Evolutionary conservation across 495 filamentous ascomycete genomes (phyloP), one percentile per base, ranked within the genome.

Genomic region (Tuber microsphaerosporum): DNA sequence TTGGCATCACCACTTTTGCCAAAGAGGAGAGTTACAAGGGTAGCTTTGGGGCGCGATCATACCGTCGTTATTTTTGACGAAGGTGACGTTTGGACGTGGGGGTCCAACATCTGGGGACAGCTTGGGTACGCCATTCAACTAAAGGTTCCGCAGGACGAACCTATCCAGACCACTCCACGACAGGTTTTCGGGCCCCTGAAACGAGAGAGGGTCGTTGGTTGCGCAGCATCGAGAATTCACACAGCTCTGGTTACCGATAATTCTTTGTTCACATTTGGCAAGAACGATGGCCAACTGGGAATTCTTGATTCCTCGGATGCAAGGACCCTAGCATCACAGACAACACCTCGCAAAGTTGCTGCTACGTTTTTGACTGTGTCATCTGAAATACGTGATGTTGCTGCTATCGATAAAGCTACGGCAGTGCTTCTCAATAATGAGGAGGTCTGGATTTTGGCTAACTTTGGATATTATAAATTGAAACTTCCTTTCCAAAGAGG

Each of bases 221-320:
- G 91, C 70, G 93, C 95, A 4, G 94, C 94, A n/a, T 97, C 94
- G 12, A 87, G 93, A 0, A 90, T 96, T 26, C 95, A 99, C 83
- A 97, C 93, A 0, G 94, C 95, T 14, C 93, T 92, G 6, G 92
- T 95, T 80, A 97, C 92, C 7, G 86, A 86, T 2, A 87, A 89
- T 3, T 93, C 93, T 37, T 85, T 99, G 8, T 99, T 92, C 82
- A 97, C 93, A 7, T 99, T 96, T 86, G 95, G 95, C 31, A 97
- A 95, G 84, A 99, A 98, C 78, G 89, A 96, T 78, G 95, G 95
- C 37, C 95, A 99, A 79, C 88, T 99, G 70, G 96, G 95, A 6
- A 86, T 99, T 68, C 91, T 97, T 81, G 96, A 97, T 82, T 94
- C 95, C 19, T 81, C 73, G 0, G 94, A 98, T 84, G 93, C 96